Base-by-base conservation (phyloP, 148 eudicot species). In the Amaranthus hypochondriacus region DNA sequence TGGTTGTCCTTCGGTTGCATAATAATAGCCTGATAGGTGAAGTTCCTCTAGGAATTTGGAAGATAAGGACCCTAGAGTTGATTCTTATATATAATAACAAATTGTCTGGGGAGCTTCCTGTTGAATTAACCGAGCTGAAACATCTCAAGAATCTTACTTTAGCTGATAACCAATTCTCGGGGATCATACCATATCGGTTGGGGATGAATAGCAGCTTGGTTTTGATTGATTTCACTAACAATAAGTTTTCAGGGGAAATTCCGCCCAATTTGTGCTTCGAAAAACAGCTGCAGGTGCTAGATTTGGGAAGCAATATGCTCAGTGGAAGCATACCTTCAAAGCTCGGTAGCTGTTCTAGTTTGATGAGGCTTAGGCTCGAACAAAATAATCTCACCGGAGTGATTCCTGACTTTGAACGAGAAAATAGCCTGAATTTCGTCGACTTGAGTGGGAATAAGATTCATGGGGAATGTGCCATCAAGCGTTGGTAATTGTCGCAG, bases 231-330 rank as follows among this genome's bases (percentile, higher is more conserved):
- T 79, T 92, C 77, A 88, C 96, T 0, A 79, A 79, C 65, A 92
- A 92, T 65, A 78, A 76, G 64, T 92, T 92, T 76, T 75, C 78
- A 8, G 91, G 96, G 42, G 77, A 79, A 71, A 86, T 92, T 47
- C 97, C 97, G 5, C 89, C 89, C 21, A 78, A 81, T 66, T 79
- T 92, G 70, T 92, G 97, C 78, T 84, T 74, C 60, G 46, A 79
- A 14, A 90, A 87, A 72, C 79, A 78, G 71, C 66, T 92, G 69
- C 50, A 56, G 65, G 74, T 15, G 73, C 82, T 90, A 18, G 67
- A 71, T 54, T 64, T 92, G 83, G 91, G 90, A 42, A 12, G 56
- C 4, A 92, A 92, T 81, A 73, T 58, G 81, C 82, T 92, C 46
- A 75, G 66, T 81, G 97, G 96, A 75, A 75, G 83, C 61, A 78